These are phyloP conservation scores for Euptelea pleiosperma DNA, from an alignment of 164 flowering plant genomes.

Conservation along the genomic window DNA sequence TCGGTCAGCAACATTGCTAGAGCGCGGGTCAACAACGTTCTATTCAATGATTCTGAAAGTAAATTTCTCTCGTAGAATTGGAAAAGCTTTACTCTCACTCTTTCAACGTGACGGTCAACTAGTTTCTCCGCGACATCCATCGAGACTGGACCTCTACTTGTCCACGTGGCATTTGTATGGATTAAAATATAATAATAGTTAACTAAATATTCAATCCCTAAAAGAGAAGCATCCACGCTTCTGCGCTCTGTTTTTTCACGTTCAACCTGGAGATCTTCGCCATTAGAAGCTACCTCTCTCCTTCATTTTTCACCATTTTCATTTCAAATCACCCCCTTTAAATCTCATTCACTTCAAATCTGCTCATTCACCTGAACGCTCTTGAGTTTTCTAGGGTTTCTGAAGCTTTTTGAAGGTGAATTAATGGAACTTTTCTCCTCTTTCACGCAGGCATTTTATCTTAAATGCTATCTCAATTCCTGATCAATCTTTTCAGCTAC, in stretches of 20 bases:
- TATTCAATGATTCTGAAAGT: too few species aligned
- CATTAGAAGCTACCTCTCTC: constrained; percentile 25
- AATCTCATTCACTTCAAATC: constrained; percentile 6
- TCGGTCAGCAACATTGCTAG: too few species aligned
- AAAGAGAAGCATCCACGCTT: constrained; percentile 20
- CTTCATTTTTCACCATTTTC: constrained; percentile 11
- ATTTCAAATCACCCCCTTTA: constrained; percentile 7
- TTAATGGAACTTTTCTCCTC: constrained; percentile 9
- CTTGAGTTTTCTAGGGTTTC: neutral
- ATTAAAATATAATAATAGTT: too few species aligned
- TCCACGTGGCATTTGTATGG: constrained; percentile 5
- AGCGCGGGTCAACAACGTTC: too few species aligned
- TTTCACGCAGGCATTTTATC: neutral
- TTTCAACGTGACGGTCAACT: constrained; percentile 4
- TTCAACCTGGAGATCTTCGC: constrained; percentile 31
- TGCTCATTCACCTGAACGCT: neutral
- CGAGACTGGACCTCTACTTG: constrained; percentile 1
- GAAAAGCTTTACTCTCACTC: too few species aligned
- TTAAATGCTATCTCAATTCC: constrained; percentile 1
- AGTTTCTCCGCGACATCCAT: constrained; percentile 1
- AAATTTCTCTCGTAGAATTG: too few species aligned
- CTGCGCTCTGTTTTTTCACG: neutral
- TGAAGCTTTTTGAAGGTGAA: constrained; percentile 7
- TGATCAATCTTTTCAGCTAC: neutral
- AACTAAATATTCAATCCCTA: constrained; percentile 1